Evolutionary conservation across 768 basidiomycete genomes (phyloP), one percentile per base, ranked within the genome.

Genomic region (Suillus luteus): DNA sequence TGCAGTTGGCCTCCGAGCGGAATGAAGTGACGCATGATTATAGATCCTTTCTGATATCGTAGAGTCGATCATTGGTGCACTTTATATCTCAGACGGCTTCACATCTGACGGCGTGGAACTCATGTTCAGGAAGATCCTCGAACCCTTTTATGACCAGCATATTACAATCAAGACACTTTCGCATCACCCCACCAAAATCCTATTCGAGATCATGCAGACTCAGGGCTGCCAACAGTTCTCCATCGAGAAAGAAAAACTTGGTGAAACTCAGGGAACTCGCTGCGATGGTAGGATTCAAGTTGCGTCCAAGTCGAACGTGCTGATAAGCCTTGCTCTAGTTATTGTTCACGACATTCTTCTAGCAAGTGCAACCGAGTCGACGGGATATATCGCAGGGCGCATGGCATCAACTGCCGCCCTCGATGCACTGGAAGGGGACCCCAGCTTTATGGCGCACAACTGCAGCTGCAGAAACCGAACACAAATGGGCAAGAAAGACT

Each of bases 1-100:
- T 52, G 27, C 22, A 9, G 31, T n/a, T 61, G 40, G 52, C 62
- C 55, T 24, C 31, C 43, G 15, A 48, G 62, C 59, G 58, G 43
- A 51, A 49, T 61, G 22, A 17, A 31, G 38, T 63, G 33, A 71
- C 37, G 59, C 37, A 19, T 33, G 41, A 19, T 11, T 64, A 22
- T 70, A 94, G 93, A 83, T 81, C 10, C 80, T 95, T 22, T 90
- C 91, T 9, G 92, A 94, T 73, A 81, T 93, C 33, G 82, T 95
- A 24, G 93, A 95, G 74, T 88, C 92, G 2, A 80, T 91, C 46
- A 79, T 92, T 41, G 93, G 92, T 10, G 93, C 91, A 11, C 77
- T 93, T 58, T 92, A 88, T 75, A 83, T 95, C 66, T 90, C 87
- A 24, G 92, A 93, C 71, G 80, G 83, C 61, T 91, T 88, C 75